phyloP scores from a whole-genome alignment of 306 rosid species.

The Quercus rubra region DNA sequence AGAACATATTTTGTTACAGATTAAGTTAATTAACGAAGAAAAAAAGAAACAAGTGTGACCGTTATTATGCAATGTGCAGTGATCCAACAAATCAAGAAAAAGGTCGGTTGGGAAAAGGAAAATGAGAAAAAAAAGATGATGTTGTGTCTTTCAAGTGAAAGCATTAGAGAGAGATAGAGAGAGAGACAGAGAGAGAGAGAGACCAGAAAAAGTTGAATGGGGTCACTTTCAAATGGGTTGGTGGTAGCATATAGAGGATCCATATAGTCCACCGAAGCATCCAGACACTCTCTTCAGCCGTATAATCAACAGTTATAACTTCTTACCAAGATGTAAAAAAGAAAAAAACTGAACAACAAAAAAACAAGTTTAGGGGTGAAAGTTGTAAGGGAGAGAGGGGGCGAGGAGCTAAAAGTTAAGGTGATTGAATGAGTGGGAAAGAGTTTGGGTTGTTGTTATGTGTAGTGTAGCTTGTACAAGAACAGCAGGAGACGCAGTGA shows the following conservation, averaged over 20 bases:
- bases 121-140: conserved; percentile 22
- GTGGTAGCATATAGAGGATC: conserved; percentile 32
- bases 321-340: conserved; percentile 28
- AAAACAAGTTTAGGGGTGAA: no score
- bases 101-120: conserved; percentile 19
- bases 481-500: conserved; percentile 40
- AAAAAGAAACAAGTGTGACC: not conserved
- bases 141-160: conserved; percentile 42
- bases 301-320: conserved; percentile 25
- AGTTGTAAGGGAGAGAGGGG: not conserved
- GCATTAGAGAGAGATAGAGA: conserved; percentile 27
- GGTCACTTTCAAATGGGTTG: conserved; percentile 44
- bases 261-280: conserved; percentile 12
- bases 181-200: conserved; percentile 2
- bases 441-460: conserved; percentile 5
- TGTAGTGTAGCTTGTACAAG: conserved; percentile 25
- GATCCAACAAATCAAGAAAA: conserved; percentile 19
- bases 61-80: conserved; percentile 19
- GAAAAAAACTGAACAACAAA: not conserved
- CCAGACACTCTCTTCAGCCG: conserved; percentile 10
- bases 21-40: conserved; percentile 1
- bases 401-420: not conserved
- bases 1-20: no score
- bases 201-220: conserved; percentile 20
- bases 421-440: conserved; percentile 13